Percentiles rank a stretch among this genome's conserved stretches.
Evolutionary conservation across 352 stramenopile genomes (phyloP).

Genomic region (Globisporangium splendens): DNA sequence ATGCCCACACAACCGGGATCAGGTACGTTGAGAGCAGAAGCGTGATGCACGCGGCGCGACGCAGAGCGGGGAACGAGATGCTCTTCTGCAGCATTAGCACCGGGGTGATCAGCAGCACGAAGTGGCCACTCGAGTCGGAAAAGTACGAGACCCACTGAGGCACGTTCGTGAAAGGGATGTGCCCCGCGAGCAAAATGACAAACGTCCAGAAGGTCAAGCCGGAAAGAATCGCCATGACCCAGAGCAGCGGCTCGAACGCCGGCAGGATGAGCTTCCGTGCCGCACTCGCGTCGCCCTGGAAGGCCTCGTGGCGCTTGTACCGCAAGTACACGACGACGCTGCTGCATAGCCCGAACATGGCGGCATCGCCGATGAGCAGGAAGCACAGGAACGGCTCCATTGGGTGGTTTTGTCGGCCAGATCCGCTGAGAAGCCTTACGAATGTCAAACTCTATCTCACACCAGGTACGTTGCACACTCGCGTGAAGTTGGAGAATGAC

Average conservation of each 20-base stretch:
- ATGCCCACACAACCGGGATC: slow-evolving; percentile 19
- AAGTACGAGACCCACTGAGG: slow-evolving; percentile 10
- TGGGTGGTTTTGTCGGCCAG: background rate
- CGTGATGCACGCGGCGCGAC: slow-evolving; percentile 16
- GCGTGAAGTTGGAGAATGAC: no score
- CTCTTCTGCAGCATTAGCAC: slow-evolving; percentile 14
- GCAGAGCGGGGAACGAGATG: slow-evolving; percentile 14
- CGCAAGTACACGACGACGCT: slow-evolving; percentile 38
- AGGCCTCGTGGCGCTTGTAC: slow-evolving; percentile 29
- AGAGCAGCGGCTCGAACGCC: slow-evolving; percentile 48
- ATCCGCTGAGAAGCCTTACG: no score
- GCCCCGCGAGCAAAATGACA: background rate
- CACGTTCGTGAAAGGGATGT: background rate
- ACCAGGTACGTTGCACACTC: no score
- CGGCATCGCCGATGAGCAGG: slow-evolving; percentile 36
- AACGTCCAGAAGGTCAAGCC: background rate
- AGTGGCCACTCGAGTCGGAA: slow-evolving; percentile 21
- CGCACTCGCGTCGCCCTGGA: slow-evolving; percentile 33
- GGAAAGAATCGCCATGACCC: slow-evolving; percentile 30
- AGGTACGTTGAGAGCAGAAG: slow-evolving; percentile 25
- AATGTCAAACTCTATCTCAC: no score
- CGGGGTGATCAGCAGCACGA: slow-evolving; percentile 5
- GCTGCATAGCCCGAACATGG: slow-evolving; percentile 45
- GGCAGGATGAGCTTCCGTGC: slow-evolving; percentile 54
- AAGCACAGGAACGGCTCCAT: slow-evolving; percentile 46